Percentiles rank a stretch among this genome's conserved stretches.
phyloP scores from a whole-genome alignment of 805 yeast species.

The Yamadazyma kitorensis region DNA sequence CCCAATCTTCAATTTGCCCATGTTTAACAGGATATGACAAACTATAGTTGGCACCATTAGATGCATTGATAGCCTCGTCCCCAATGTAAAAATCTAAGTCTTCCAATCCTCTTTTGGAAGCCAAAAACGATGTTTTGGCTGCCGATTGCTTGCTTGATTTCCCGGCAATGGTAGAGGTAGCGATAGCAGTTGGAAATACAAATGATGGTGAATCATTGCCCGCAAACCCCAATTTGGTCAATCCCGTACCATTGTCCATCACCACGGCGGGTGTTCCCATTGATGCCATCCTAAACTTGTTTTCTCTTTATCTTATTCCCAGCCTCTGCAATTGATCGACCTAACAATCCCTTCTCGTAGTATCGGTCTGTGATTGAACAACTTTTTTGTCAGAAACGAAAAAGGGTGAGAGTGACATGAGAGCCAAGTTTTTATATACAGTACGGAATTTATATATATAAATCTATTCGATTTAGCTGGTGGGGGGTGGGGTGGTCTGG shows the following conservation, averaged over 20 bases:
- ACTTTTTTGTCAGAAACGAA: neutral
- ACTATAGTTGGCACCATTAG: slow-evolving; percentile 88
- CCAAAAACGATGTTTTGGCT: slow-evolving; percentile 39
- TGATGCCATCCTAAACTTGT: slow-evolving; percentile 45
- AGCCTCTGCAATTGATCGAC: no score
- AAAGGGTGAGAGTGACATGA: slow-evolving; percentile 1
- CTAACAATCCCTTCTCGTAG: no score
- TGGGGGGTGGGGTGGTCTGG: neutral
- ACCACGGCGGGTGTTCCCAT: slow-evolving; percentile 89
- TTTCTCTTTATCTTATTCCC: no score
- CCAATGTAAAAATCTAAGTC: slow-evolving; percentile 95
- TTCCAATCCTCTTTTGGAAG: slow-evolving; percentile 81
- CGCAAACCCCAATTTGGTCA: slow-evolving; percentile 96
- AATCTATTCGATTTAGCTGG: neutral
- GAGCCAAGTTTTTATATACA: slow-evolving; percentile 3
- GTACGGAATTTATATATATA: slow-evolving; percentile 1
- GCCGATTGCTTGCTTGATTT: slow-evolving; percentile 39
- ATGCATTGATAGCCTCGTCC: slow-evolving; percentile 87
- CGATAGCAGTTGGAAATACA: slow-evolving; percentile 95
- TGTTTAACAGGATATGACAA: slow-evolving; percentile 91
- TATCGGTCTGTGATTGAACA: no score
- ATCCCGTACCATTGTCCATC: slow-evolving; percentile 98
- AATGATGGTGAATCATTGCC: slow-evolving; percentile 98
- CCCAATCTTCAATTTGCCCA: slow-evolving; percentile 99
- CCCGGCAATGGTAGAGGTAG: slow-evolving; percentile 59